These are phyloP conservation scores for Plasmodium coatneyi DNA, from an alignment of 169 alveolate genomes.

Conservation along the genomic window DNA sequence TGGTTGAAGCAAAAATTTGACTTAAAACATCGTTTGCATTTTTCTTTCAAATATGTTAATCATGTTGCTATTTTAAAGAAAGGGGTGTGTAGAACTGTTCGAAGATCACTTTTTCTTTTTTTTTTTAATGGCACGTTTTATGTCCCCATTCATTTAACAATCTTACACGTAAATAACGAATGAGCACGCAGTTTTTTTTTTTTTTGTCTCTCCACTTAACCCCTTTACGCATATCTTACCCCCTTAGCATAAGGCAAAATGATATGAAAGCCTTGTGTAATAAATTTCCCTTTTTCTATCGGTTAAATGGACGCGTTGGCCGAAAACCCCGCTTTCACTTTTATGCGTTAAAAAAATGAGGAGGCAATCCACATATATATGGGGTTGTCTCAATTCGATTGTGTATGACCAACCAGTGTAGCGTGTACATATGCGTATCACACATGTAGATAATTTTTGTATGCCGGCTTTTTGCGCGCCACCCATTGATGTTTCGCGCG, in stretches of 20 bases:
- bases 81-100: neutral
- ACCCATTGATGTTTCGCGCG: neutral
- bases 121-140: neutral
- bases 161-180: neutral
- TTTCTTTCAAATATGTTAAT: neutral
- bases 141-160: neutral
- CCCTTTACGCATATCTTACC: neutral
- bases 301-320: neutral
- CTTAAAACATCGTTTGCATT: neutral
- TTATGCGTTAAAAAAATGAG: neutral
- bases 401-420: neutral
- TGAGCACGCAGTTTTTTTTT: neutral
- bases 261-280: neutral
- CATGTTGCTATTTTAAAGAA: neutral
- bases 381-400: neutral
- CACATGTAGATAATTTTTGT: neutral
- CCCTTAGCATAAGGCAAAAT: neutral
- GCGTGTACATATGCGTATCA: neutral
- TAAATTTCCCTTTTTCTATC: neutral
- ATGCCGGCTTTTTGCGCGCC: neutral
- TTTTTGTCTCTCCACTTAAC: neutral
- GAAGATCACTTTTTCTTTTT: neutral
- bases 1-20: neutral
- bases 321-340: neutral
- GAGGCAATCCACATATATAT: neutral